Evolutionary conservation across 768 basidiomycete species (phyloP).

Genomic region (Stropharia rugosoannulata): DNA sequence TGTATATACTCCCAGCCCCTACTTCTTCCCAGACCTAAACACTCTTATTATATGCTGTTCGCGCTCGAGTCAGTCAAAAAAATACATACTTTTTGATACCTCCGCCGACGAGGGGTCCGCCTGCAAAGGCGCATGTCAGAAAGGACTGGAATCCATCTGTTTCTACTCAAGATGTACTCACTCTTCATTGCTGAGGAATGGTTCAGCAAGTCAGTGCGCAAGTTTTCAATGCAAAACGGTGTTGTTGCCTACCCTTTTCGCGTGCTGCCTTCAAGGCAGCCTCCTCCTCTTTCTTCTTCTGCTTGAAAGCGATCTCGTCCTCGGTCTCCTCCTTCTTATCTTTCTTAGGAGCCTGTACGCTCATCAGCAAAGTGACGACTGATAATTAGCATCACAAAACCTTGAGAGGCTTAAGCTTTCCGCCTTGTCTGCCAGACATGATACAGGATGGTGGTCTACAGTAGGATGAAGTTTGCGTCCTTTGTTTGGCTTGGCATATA

Average conservation of each 20-base stretch:
- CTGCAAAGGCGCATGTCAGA: conserved; percentile 32
- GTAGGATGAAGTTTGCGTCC: conserved; percentile 6
- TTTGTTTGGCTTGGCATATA: conserved; percentile 2
- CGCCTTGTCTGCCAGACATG: conserved; percentile 75
- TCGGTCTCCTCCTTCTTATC: conserved; percentile 70
- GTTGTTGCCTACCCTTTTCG: conserved; percentile 57
- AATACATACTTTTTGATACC: conserved; percentile 87
- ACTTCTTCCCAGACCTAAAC: conserved; percentile 72
- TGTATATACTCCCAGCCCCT: conserved; percentile 17
- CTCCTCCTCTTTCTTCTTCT: conserved; percentile 73
- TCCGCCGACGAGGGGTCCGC: conserved; percentile 63
- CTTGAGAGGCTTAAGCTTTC: conserved; percentile 88
- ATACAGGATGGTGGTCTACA: conserved; percentile 12
- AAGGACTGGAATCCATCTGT: not conserved
- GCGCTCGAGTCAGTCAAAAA: conserved; percentile 3
- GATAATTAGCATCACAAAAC: conserved; percentile 28
- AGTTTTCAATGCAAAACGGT: not conserved
- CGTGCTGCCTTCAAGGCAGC: conserved; percentile 71
- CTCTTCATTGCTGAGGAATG: conserved; percentile 50
- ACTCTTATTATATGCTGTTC: conserved; percentile 6
- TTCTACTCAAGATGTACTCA: conserved; percentile 23
- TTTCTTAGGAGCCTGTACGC: conserved; percentile 75
- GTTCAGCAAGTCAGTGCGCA: conserved; percentile 4
- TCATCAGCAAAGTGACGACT: conserved; percentile 5
- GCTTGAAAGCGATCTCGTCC: conserved; percentile 72